Conservation (phyloP, 148 eudicot genomes). For the Chenopodium suecicum region DNA sequence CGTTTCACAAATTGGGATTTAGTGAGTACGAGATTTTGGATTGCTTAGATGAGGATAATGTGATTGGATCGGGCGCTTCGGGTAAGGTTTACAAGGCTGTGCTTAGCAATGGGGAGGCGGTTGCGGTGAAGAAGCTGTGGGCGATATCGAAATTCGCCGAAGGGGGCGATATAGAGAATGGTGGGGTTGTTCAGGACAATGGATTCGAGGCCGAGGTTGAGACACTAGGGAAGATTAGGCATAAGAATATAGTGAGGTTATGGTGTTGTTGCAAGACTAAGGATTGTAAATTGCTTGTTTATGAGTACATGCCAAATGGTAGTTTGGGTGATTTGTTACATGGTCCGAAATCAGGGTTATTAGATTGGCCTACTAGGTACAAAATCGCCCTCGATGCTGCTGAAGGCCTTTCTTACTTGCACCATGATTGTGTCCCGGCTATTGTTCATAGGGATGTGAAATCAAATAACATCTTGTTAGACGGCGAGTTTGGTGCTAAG, state of each 20-base stretch:
- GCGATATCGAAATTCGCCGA: slow-evolving; percentile 33
- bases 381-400: slow-evolving; percentile 80
- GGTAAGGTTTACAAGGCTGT: slow-evolving; percentile 94
- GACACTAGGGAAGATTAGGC: slow-evolving; percentile 87
- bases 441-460: slow-evolving; percentile 92
- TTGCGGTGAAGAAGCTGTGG: slow-evolving; percentile 84
- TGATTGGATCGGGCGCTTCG: slow-evolving; percentile 81
- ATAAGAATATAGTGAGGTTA: slow-evolving; percentile 86
- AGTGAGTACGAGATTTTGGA: slow-evolving; percentile 77
- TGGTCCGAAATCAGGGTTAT: slow-evolving; percentile 62
- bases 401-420: slow-evolving; percentile 89
- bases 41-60: slow-evolving; percentile 80
- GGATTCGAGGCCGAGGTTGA: slow-evolving; percentile 90
- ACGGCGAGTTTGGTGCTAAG: slow-evolving; percentile 73
- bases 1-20: slow-evolving; percentile 87
- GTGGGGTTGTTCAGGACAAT: slow-evolving; percentile 35
- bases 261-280: slow-evolving; percentile 87
- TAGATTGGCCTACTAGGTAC: slow-evolving; percentile 86
- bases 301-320: slow-evolving; percentile 95
- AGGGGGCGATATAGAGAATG: slow-evolving; percentile 52
- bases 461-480: slow-evolving; percentile 78
- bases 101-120: slow-evolving; percentile 68
- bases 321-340: slow-evolving; percentile 90
- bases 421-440: slow-evolving; percentile 89
- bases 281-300: slow-evolving; percentile 73